Conservation (phyloP, 2,329 filamentous ascomycete species). For the Pseudogymnoascus sp. region DNA sequence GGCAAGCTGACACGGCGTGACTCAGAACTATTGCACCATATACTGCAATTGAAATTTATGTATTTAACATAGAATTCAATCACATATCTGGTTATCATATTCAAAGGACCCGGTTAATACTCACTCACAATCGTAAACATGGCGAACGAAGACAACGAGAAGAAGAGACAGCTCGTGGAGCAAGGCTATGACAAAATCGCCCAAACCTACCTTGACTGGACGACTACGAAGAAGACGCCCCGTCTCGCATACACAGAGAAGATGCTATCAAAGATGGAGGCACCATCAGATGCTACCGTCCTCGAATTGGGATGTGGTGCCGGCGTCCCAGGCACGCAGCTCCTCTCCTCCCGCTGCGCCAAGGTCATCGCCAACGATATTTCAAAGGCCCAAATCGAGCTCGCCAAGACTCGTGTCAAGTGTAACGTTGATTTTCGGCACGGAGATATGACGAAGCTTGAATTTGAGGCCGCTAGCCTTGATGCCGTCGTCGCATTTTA, state of each 20-base stretch:
- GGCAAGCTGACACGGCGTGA: slow-evolving; percentile 4
- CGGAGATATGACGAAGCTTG: slow-evolving; percentile 39
- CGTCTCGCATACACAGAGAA: slow-evolving; percentile 13
- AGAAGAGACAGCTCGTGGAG: slow-evolving; percentile 6
- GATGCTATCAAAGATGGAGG: slow-evolving; percentile 13
- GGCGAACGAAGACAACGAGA: background rate
- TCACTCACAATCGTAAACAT: background rate
- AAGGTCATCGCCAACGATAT: slow-evolving; percentile 15
- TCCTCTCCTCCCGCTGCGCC: slow-evolving; percentile 3
- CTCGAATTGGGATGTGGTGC: slow-evolving; percentile 11
- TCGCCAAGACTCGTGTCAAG: slow-evolving; percentile 10
- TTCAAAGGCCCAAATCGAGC: slow-evolving; percentile 12
- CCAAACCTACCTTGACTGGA: slow-evolving; percentile 7
- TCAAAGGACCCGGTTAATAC: background rate
- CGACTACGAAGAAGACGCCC: slow-evolving; percentile 2
- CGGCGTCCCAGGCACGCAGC: slow-evolving; percentile 9
- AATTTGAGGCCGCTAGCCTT: slow-evolving; percentile 31
- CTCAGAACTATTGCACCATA: background rate
- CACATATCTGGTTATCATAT: background rate
- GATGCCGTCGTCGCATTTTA: slow-evolving; percentile 40
- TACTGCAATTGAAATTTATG: background rate
- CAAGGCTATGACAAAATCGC: slow-evolving; percentile 10
- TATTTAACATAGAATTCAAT: background rate
- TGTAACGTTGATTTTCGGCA: slow-evolving; percentile 18
- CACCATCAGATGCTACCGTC: slow-evolving; percentile 3